Percentiles rank a stretch among this genome's conserved stretches.
phyloP scores from a whole-genome alignment of 306 rosid genomes.

The Erythrophleum fordii region DNA sequence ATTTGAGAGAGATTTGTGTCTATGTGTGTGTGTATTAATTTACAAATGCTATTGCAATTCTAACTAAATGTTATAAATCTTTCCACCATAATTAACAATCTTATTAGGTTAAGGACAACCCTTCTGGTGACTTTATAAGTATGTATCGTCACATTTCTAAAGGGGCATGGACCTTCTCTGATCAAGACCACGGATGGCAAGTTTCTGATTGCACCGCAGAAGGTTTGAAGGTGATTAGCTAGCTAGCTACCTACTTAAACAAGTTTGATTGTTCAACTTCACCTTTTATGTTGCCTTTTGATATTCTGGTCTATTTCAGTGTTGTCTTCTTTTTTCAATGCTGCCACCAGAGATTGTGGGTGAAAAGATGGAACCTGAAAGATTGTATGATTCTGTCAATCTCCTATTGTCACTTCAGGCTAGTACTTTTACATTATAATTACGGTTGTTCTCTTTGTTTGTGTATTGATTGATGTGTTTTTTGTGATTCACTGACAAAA shows the following conservation, averaged over 20 bases:
- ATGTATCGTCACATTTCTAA: constrained; percentile 80
- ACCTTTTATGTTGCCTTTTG: background rate
- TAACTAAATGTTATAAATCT: background rate
- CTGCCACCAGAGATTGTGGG: constrained; percentile 71
- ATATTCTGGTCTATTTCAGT: constrained; percentile 42
- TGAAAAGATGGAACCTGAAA: constrained; percentile 64
- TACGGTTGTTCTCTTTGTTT: no score
- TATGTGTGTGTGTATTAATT: no score
- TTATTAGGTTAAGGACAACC: constrained; percentile 61
- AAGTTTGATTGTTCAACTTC: background rate
- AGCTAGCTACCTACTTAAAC: background rate
- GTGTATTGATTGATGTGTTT: background rate
- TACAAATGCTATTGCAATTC: background rate
- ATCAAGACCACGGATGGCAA: constrained; percentile 86
- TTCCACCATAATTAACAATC: background rate
- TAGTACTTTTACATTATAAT: background rate
- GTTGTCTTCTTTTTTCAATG: constrained; percentile 64
- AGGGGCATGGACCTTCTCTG: constrained; percentile 84
- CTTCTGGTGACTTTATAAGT: constrained; percentile 60
- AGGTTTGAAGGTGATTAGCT: constrained; percentile 58
- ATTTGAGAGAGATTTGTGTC: no score
- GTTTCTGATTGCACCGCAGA: constrained; percentile 87
- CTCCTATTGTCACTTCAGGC: constrained; percentile 71
- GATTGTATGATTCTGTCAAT: constrained; percentile 68
- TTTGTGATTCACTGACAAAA: background rate